Conservation (phyloP, 192 early-diverging fungal species). For the Gamsiella multidivaricata region DNA sequence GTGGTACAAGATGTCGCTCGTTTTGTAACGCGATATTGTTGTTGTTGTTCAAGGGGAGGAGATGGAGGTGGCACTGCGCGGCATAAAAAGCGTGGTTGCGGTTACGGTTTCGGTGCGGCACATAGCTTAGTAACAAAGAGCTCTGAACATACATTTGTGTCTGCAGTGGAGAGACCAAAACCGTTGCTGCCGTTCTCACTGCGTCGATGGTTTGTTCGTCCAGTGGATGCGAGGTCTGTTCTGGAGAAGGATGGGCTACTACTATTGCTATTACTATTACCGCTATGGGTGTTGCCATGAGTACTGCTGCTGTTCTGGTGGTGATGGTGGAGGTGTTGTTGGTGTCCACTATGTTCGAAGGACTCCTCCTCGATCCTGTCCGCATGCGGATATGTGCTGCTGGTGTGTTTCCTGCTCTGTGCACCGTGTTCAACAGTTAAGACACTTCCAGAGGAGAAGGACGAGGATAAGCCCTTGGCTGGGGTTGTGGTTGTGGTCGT, state of each 20-base stretch:
- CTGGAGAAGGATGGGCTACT: constrained; percentile 20
- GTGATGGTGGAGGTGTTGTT: not conserved
- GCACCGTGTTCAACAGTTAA: not conserved
- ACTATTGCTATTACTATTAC: constrained; percentile 7
- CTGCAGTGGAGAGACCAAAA: not conserved
- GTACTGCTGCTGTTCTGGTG: not conserved
- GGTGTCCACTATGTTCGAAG: not conserved
- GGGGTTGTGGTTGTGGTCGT: not conserved
- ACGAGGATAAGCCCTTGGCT: no score
- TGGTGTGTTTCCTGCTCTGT: constrained; percentile 1
- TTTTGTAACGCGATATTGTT: no score
- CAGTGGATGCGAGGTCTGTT: not conserved
- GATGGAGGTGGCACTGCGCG: no score
- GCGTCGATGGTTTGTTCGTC: not conserved
- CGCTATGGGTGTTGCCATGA: not conserved
- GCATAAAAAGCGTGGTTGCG: no score
- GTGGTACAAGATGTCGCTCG: no score
- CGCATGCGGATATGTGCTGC: not conserved
- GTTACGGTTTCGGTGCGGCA: no score
- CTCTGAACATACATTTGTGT: constrained; percentile 24
- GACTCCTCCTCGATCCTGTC: constrained; percentile 4
- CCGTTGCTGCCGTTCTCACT: constrained; percentile 7
- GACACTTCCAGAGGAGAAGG: no score
- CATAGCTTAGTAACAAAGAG: not conserved
- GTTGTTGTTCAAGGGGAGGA: no score